These are phyloP conservation scores for Coemansia sp. DNA, from an alignment of 192 early-diverging fungal species.

Conservation along the genomic window DNA sequence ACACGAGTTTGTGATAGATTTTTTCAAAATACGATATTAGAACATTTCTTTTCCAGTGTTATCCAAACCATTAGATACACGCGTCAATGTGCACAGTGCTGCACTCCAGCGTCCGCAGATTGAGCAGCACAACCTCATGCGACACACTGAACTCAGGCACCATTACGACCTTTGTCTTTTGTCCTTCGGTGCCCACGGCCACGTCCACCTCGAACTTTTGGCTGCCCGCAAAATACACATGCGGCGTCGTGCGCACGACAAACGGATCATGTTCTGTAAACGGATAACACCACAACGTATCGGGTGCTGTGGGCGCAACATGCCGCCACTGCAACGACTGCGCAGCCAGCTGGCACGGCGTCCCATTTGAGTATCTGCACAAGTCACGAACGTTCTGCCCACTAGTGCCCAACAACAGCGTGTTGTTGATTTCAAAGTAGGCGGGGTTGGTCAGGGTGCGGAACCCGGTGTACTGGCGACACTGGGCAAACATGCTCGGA, in stretches of 20 bases:
- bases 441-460: constrained; percentile 78
- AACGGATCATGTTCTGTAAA: constrained; percentile 87
- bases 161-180: constrained; percentile 65
- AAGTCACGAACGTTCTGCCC: constrained; percentile 92
- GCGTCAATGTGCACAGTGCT: constrained; percentile 15
- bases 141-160: constrained; percentile 75
- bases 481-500: constrained; percentile 63
- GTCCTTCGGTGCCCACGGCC: constrained; percentile 54
- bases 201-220: constrained; percentile 63
- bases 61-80: not conserved
- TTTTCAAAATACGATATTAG: too few relatives aligned
- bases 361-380: constrained; percentile 59
- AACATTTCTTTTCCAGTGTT: too few relatives aligned
- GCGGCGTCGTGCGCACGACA: constrained; percentile 66
- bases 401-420: constrained; percentile 68
- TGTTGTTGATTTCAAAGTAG: constrained; percentile 62
- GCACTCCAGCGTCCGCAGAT: constrained; percentile 65
- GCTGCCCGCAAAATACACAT: constrained; percentile 90
- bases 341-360: constrained; percentile 69
- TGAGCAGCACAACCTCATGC: constrained; percentile 71
- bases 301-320: constrained; percentile 88
- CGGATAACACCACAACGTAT: constrained; percentile 95
- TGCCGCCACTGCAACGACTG: constrained; percentile 78
- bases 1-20: too few relatives aligned
- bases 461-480: constrained; percentile 63